Percentiles rank a stretch among this genome's conserved stretches.
Evolutionary conservation across 805 yeast genomes (phyloP).

Genomic region (Candida railenensis): DNA sequence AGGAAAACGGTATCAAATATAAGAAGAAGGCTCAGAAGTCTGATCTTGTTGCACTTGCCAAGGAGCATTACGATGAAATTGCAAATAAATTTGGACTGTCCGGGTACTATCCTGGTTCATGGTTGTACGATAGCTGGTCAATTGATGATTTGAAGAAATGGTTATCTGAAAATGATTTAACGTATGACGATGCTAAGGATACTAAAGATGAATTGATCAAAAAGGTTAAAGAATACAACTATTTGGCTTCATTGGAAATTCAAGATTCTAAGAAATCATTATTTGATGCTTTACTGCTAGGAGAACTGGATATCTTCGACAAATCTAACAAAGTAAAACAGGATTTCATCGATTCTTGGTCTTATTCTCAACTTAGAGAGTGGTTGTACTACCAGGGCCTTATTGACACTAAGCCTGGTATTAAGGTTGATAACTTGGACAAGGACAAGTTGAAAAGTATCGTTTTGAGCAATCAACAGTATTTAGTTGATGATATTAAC

Average conservation of each 20-base stretch:
- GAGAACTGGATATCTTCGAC: slow-evolving; percentile 34
- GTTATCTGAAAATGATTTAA: slow-evolving; percentile 45
- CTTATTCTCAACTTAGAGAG: slow-evolving; percentile 50
- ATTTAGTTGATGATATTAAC: slow-evolving; percentile 38
- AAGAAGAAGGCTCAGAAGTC: slow-evolving; percentile 27
- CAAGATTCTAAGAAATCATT: slow-evolving; percentile 33
- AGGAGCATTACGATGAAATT: slow-evolving; percentile 39
- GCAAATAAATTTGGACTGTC: slow-evolving; percentile 33
- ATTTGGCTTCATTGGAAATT: slow-evolving; percentile 36
- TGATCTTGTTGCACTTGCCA: slow-evolving; percentile 41
- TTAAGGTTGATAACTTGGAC: slow-evolving; percentile 32
- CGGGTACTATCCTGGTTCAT: slow-evolving; percentile 49
- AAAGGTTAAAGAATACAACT: slow-evolving; percentile 45
- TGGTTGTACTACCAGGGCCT: slow-evolving; percentile 49
- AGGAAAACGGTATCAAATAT: slow-evolving; percentile 26
- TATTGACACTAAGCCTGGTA: slow-evolving; percentile 26
- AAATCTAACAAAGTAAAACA: slow-evolving; percentile 40
- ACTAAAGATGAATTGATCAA: slow-evolving; percentile 46
- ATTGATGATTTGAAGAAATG: slow-evolving; percentile 47
- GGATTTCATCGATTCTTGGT: slow-evolving; percentile 50
- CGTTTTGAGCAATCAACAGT: slow-evolving; percentile 32
- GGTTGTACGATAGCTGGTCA: slow-evolving; percentile 57
- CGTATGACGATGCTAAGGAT: slow-evolving; percentile 26
- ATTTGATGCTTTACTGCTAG: slow-evolving; percentile 39
- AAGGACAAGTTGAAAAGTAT: slow-evolving; percentile 30